phyloP scores from a whole-genome alignment of 1,284 basidiomycete genomes.

The Serendipita sp. region DNA sequence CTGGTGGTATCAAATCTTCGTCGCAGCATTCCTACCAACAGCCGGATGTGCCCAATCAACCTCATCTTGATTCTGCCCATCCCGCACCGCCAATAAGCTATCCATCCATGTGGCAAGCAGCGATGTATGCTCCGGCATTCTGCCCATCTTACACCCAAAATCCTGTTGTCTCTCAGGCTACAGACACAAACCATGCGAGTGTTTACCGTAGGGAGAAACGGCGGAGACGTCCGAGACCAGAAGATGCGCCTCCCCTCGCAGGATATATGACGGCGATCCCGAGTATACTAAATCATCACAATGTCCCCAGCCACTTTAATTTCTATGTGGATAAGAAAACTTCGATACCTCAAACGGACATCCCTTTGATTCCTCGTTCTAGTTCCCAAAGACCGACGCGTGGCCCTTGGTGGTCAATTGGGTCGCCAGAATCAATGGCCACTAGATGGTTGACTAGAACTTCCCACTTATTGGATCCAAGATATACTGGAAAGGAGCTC shows the following conservation, averaged over 20 bases:
- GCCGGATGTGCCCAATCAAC: too few relatives aligned
- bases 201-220: background rate
- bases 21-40: too few relatives aligned
- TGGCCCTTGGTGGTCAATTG: conserved; percentile 3
- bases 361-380: background rate
- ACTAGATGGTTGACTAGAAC: background rate
- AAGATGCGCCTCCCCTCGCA: conserved; percentile 17
- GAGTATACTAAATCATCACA: conserved; percentile 11
- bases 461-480: background rate
- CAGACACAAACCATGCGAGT: background rate
- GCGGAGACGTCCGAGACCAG: conserved; percentile 17
- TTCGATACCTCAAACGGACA: too few relatives aligned
- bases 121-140: background rate
- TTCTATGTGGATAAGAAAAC: background rate
- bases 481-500: background rate
- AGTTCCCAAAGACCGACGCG: background rate
- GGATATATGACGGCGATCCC: conserved; percentile 15
- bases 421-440: background rate
- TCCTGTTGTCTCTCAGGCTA: background rate
- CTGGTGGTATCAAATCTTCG: too few relatives aligned
- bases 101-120: background rate
- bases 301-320: background rate
- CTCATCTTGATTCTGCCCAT: too few relatives aligned
- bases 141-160: background rate
- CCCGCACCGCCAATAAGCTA: background rate